Conservation (phyloP, 352 stramenopile genomes). For the Thalassiosira oceanica region DNA sequence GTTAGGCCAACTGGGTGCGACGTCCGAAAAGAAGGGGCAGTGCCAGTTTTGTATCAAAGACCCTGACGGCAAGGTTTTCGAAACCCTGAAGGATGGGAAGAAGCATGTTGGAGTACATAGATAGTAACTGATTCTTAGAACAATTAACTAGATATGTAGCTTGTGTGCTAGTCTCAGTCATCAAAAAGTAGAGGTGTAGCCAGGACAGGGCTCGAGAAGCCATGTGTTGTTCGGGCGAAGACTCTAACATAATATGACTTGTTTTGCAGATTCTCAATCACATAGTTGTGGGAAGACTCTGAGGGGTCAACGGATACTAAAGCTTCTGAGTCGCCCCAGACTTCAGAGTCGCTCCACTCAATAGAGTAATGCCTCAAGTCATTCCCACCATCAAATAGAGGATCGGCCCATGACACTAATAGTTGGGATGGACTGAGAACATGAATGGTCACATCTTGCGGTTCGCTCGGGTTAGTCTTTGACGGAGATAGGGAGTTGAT, state of each 20-base stretch:
- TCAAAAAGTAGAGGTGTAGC: constrained; percentile 54
- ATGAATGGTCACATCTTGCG: constrained; percentile 50
- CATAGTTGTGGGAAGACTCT: too few species aligned
- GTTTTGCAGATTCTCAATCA: constrained; percentile 83
- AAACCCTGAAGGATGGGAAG: too few species aligned
- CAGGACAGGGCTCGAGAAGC: constrained; percentile 79
- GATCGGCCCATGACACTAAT: constrained; percentile 86
- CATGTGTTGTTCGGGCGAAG: constrained; percentile 85
- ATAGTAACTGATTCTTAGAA: too few species aligned
- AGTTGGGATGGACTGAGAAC: constrained; percentile 74
- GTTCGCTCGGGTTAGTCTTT: constrained; percentile 43
- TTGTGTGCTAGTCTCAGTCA: too few species aligned
- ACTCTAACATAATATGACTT: constrained; percentile 88
- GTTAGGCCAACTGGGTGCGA: too few species aligned
- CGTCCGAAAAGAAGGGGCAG: too few species aligned
- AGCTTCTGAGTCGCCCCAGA: constrained; percentile 4
- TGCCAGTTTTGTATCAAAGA: too few species aligned
- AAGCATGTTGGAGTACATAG: too few species aligned
- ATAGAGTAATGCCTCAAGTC: constrained; percentile 86
- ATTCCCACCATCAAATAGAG: constrained; percentile 84
- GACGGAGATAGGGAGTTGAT: constrained; percentile 35
- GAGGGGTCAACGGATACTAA: too few species aligned
- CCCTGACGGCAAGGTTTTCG: too few species aligned
- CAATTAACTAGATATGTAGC: too few species aligned
- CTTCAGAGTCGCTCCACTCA: constrained; percentile 79